These are phyloP conservation scores for Penicillium arizonense DNA, from an alignment of 495 filamentous ascomycete genomes.

Conservation along the genomic window DNA sequence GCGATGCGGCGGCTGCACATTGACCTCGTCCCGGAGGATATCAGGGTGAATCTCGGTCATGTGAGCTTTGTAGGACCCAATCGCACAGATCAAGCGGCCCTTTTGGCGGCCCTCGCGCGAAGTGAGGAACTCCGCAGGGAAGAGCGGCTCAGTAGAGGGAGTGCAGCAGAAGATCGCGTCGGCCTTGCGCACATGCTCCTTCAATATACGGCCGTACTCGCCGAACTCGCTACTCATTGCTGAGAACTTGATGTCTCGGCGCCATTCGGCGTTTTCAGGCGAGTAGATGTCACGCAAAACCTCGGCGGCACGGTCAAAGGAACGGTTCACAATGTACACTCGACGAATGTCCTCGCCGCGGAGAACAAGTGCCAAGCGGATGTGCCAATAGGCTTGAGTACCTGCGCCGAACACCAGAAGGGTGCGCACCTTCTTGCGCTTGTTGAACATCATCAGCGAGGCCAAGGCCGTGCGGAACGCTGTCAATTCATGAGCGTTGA, in stretches of 20 bases:
- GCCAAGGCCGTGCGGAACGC: conserved; percentile 92
- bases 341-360: conserved; percentile 69
- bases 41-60: conserved; percentile 86
- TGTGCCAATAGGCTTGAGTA: conserved; percentile 91
- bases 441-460: conserved; percentile 69
- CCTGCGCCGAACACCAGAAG: conserved; percentile 87
- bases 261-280: conserved; percentile 46
- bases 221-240: conserved; percentile 68
- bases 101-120: conserved; percentile 67
- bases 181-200: conserved; percentile 62
- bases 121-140: conserved; percentile 63
- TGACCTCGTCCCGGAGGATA: conserved; percentile 68
- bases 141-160: conserved; percentile 58
- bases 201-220: conserved; percentile 66
- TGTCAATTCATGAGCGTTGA: conserved; percentile 84
- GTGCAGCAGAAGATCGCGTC: conserved; percentile 83
- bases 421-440: conserved; percentile 66
- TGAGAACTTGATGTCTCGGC: conserved; percentile 64
- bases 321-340: conserved; percentile 77
- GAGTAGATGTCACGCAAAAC: conserved; percentile 58
- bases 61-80: conserved; percentile 79
- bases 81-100: conserved; percentile 72
- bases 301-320: conserved; percentile 57
- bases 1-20: conserved; percentile 42
- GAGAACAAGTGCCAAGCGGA: conserved; percentile 75